phyloP scores from a whole-genome alignment of 2,329 filamentous ascomycete genomes.

The Colletotrichum sp. region DNA sequence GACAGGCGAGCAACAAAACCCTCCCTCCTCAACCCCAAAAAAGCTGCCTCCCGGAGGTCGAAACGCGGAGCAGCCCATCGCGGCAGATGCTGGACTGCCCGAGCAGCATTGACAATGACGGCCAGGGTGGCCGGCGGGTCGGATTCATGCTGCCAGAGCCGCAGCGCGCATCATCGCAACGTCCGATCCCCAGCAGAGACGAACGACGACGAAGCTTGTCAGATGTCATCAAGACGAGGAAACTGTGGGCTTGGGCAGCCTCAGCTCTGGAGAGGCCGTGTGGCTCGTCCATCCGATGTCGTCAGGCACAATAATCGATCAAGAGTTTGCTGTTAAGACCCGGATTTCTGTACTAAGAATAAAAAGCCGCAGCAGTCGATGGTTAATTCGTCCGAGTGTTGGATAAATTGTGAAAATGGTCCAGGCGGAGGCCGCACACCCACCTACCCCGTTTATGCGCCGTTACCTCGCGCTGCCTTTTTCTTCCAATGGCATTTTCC shows the following conservation, averaged over 20 bases:
- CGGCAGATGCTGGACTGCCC: slow-evolving; percentile 4
- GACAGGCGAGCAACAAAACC: background rate
- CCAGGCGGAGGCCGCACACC: slow-evolving; percentile 17
- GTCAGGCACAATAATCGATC: slow-evolving; percentile 8
- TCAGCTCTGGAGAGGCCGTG: slow-evolving; percentile 9
- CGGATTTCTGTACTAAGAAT: slow-evolving; percentile 14
- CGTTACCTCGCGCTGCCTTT: background rate
- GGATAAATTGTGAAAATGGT: slow-evolving; percentile 14
- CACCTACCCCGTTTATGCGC: slow-evolving; percentile 2
- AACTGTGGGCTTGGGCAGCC: background rate
- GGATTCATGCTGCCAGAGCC: slow-evolving; percentile 16
- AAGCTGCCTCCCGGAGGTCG: background rate
- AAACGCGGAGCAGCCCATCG: background rate
- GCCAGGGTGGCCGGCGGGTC: slow-evolving; percentile 10
- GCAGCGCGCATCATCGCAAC: background rate
- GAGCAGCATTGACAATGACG: slow-evolving; percentile 11
- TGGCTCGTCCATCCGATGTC: slow-evolving; percentile 11
- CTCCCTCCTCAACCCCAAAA: background rate
- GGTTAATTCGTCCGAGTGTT: slow-evolving; percentile 4
- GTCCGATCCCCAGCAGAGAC: background rate
- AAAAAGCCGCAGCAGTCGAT: background rate
- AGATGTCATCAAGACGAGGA: slow-evolving; percentile 1
- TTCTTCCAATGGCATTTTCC: background rate
- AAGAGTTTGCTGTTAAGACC: background rate
- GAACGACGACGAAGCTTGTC: background rate